Percentiles rank a stretch among this genome's conserved stretches.
These are phyloP conservation scores for Suillus tomentosus DNA, from an alignment of 768 basidiomycete genomes.

Conservation along the genomic window DNA sequence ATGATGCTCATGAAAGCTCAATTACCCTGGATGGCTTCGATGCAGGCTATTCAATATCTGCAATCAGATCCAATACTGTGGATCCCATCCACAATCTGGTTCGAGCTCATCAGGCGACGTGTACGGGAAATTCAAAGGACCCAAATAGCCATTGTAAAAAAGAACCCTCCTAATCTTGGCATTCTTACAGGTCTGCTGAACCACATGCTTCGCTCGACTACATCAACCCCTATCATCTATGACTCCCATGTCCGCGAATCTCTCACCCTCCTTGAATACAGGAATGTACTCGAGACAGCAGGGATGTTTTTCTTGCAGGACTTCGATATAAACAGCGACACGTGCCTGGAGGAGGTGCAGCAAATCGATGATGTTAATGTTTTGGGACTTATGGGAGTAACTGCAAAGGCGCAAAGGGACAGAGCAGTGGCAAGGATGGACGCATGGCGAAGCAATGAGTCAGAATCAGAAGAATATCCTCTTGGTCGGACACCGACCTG, in stretches of 20 bases:
- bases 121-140: slow-evolving; percentile 6
- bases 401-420: neutral
- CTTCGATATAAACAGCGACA: neutral
- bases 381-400: neutral
- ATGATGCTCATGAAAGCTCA: neutral
- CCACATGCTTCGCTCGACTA: slow-evolving; percentile 11
- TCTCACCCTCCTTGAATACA: slow-evolving; percentile 14
- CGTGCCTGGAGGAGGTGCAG: slow-evolving; percentile 1
- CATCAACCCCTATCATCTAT: slow-evolving; percentile 14
- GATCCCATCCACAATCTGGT: slow-evolving; percentile 14
- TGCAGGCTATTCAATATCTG: slow-evolving; percentile 6
- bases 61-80: slow-evolving; percentile 13
- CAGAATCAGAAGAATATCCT: neutral
- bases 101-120: slow-evolving; percentile 6
- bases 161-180: slow-evolving; percentile 13
- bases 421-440: neutral
- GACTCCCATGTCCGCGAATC: slow-evolving; percentile 17
- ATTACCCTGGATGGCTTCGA: too few species aligned
- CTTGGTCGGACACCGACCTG: neutral
- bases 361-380: slow-evolving; percentile 6
- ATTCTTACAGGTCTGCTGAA: slow-evolving; percentile 14
- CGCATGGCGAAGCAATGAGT: neutral
- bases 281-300: neutral
- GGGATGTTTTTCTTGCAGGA: slow-evolving; percentile 16
- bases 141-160: neutral